These are phyloP conservation scores for Rhododendron henanense DNA, from an alignment of 148 eudicot species.

Conservation along the genomic window DNA sequence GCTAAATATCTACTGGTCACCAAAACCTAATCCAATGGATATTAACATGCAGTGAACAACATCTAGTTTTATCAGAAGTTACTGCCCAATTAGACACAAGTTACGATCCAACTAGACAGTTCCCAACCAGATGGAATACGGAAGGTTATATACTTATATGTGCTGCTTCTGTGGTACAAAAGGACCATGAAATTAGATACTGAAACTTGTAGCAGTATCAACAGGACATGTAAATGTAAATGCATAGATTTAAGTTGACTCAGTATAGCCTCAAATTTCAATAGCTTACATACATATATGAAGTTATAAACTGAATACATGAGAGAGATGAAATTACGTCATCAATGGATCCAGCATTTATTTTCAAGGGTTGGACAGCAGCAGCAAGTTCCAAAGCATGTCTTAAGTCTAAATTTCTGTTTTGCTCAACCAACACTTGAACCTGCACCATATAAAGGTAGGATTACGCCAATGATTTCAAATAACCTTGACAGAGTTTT, in stretches of 20 bases:
- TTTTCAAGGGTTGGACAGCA: slow-evolving; percentile 70
- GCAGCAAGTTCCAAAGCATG: slow-evolving; percentile 79
- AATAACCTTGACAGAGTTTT: neutral
- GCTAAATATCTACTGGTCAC: neutral
- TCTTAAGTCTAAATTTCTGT: slow-evolving; percentile 66
- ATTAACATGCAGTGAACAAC: neutral
- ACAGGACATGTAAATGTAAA: neutral
- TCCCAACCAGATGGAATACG: neutral
- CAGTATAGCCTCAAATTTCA: neutral
- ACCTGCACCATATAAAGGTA: slow-evolving; percentile 46
- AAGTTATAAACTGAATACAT: neutral
- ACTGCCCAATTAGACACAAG: neutral
- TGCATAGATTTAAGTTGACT: neutral
- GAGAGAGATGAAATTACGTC: slow-evolving; percentile 44
- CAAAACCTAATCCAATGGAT: neutral
- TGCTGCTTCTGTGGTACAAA: neutral
- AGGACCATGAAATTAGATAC: neutral
- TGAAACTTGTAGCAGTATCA: neutral
- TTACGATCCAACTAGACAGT: neutral
- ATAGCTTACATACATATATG: neutral
- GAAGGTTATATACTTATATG: neutral
- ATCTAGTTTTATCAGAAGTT: neutral
- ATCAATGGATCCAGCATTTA: slow-evolving; percentile 54
- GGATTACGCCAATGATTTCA: slow-evolving; percentile 12
- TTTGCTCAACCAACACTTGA: slow-evolving; percentile 82